phyloP scores from a whole-genome alignment of 257 asterid species.

The Scutellaria minor region DNA sequence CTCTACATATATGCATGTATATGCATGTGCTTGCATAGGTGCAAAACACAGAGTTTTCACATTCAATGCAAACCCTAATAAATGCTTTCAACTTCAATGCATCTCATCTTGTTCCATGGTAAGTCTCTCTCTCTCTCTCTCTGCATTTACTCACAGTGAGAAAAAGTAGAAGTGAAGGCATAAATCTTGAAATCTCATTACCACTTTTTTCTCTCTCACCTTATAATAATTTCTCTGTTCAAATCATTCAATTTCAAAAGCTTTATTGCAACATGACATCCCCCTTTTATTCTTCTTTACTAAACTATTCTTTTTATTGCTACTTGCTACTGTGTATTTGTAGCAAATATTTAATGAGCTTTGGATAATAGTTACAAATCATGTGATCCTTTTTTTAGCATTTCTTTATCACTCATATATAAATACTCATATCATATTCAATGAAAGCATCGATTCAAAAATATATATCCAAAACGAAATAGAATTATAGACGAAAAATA shows the following conservation, averaged over 20 bases:
- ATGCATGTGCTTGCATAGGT: conserved; percentile 38
- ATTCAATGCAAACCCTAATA: conserved; percentile 46
- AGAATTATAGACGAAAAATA: too few relatives aligned
- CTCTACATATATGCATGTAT: not conserved
- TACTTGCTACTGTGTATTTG: not conserved
- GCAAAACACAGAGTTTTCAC: conserved; percentile 25
- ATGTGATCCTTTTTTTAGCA: not conserved
- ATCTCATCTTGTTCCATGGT: conserved; percentile 34
- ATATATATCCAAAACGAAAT: too few relatives aligned
- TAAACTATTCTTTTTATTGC: not conserved
- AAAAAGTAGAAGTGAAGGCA: conserved; percentile 23
- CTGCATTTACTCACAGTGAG: conserved; percentile 52
- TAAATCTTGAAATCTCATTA: conserved; percentile 27
- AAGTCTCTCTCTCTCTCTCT: conserved; percentile 23
- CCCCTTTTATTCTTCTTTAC: not conserved
- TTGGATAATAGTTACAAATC: too few relatives aligned
- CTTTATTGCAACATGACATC: not conserved
- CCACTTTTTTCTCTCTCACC: conserved; percentile 26
- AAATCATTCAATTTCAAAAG: conserved; percentile 23
- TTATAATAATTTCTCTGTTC: conserved; percentile 16
- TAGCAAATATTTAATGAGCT: not conserved
- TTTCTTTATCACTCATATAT: not conserved
- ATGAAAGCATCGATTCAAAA: too few relatives aligned
- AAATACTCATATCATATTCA: too few relatives aligned
- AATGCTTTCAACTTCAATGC: conserved; percentile 44